A percentile compares a stretch with the other conserved stretches of the same genome.
Conservation (phyloP, 2,329 filamentous ascomycete species). For the Beauveria asiatica region DNA sequence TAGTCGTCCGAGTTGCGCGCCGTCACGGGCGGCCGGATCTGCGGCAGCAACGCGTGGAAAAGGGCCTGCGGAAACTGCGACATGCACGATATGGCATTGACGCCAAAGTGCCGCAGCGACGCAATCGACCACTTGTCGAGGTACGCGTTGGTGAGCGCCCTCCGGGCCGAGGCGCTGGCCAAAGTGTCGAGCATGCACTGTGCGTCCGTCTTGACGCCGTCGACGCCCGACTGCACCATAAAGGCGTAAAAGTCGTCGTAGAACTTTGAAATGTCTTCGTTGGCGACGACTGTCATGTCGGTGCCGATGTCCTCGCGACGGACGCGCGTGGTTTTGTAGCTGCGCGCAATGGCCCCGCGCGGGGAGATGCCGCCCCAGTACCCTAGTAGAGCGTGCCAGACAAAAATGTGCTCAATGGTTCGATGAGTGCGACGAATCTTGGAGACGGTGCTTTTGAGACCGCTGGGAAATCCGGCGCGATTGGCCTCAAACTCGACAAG, state of each 20-base stretch:
- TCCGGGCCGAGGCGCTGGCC: slow-evolving; percentile 58
- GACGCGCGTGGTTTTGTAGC: slow-evolving; percentile 66
- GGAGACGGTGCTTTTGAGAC: slow-evolving; percentile 62
- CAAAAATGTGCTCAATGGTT: slow-evolving; percentile 72
- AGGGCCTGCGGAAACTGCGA: slow-evolving; percentile 79
- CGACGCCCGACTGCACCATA: slow-evolving; percentile 62
- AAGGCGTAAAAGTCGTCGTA: slow-evolving; percentile 92
- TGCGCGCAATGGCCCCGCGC: slow-evolving; percentile 61
- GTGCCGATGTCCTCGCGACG: slow-evolving; percentile 38
- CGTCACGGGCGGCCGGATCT: slow-evolving; percentile 63
- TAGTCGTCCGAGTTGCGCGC: slow-evolving; percentile 88
- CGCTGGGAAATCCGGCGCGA: slow-evolving; percentile 65
- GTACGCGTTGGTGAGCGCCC: slow-evolving; percentile 63
- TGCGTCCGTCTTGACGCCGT: slow-evolving; percentile 86
- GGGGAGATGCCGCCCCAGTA: slow-evolving; percentile 90
- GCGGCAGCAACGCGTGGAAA: slow-evolving; percentile 74
- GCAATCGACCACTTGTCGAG: slow-evolving; percentile 80
- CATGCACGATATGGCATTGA: slow-evolving; percentile 86
- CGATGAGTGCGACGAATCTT: slow-evolving; percentile 62
- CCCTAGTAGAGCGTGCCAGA: slow-evolving; percentile 85
- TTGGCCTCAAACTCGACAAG: slow-evolving; percentile 88
- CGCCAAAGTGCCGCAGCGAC: slow-evolving; percentile 67
- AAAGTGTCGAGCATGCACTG: slow-evolving; percentile 84
- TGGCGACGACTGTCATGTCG: slow-evolving; percentile 62
- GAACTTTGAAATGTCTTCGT: slow-evolving; percentile 64